Conservation (phyloP, 441 rosid genomes). For the Pelargonium cotyledonis region DNA sequence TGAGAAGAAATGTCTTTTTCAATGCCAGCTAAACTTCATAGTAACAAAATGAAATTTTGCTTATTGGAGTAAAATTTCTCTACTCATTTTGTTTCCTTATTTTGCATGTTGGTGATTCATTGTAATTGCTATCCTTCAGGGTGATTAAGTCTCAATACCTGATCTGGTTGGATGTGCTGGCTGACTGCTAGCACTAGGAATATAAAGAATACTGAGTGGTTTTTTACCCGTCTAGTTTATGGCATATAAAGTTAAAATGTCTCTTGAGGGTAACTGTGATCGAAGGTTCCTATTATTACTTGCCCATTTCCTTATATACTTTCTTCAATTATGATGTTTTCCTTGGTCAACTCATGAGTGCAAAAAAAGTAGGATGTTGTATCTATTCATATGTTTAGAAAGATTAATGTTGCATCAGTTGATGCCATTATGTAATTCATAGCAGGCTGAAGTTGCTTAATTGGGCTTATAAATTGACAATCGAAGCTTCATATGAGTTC, state of each 20-base stretch:
- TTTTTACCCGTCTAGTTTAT: not conserved
- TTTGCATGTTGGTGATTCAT: not conserved
- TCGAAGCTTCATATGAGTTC: too few relatives aligned
- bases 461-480: too few relatives aligned
- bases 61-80: not conserved
- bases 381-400: too few relatives aligned
- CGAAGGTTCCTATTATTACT: not conserved
- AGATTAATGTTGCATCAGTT: too few relatives aligned
- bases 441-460: too few relatives aligned
- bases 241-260: not conserved
- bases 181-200: not conserved
- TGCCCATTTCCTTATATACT: not conserved
- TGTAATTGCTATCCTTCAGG: not conserved
- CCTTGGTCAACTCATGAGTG: too few relatives aligned
- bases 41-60: not conserved
- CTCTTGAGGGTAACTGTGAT: not conserved
- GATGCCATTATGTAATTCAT: too few relatives aligned
- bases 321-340: too few relatives aligned
- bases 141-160: not conserved
- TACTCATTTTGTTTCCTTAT: not conserved
- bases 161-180: conserved; percentile 1
- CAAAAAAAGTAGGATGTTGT: too few relatives aligned
- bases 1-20: not conserved
- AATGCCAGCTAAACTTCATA: not conserved
- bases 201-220: not conserved